Base-by-base conservation (phyloP, 345 rosid species). In the Eucalyptus tenuipes region DNA sequence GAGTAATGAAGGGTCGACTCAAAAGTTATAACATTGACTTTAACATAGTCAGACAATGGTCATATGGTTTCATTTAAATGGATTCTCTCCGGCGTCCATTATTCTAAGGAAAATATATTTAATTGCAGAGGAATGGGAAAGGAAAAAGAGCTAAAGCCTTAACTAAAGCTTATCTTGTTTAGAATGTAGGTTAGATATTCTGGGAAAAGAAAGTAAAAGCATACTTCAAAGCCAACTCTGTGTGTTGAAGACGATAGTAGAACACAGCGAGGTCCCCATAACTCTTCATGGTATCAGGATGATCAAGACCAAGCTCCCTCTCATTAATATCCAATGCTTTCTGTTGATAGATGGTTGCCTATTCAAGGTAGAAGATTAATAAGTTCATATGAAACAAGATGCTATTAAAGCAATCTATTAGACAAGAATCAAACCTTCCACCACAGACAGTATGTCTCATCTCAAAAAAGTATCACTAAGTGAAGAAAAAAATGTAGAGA, bases 281-380 rank as follows among this genome's bases (percentile, higher is more conserved):
- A 93, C 99, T 97, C 92, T 97, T 97, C 99, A 97, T 96, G 88
- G 99, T 97, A 90, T 97, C 99, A 16, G 99, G 99, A 91, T 97
- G 99, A 92, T 97, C 99, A 91, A 97, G 98, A 88, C 99, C 99
- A 79, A 97, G 99, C 92, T 96, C 99, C 91, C 98, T 96, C 93
- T 97, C 99, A 93, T 97, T 97, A 81, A 97, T 96, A 93, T 96
- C 98, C 92, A 97, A 91, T 16, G 99, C 99, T 92, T 97, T 97
- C 90, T 97, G 99, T 89, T 97, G 99, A 92, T 97, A 97, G 89
- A 97, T 95, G 86, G 99, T 96, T 86, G 99, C 99, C 99, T 98
- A 89, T 27, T 91, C 59, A 86, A 52, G 47, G 64, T 86, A 86
- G 64, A 50, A 42, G n/a, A 59, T 50, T 22, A 7, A 52, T 16